Conservation (phyloP, 2,329 filamentous ascomycete genomes). For the Nigrospora oryzae region DNA sequence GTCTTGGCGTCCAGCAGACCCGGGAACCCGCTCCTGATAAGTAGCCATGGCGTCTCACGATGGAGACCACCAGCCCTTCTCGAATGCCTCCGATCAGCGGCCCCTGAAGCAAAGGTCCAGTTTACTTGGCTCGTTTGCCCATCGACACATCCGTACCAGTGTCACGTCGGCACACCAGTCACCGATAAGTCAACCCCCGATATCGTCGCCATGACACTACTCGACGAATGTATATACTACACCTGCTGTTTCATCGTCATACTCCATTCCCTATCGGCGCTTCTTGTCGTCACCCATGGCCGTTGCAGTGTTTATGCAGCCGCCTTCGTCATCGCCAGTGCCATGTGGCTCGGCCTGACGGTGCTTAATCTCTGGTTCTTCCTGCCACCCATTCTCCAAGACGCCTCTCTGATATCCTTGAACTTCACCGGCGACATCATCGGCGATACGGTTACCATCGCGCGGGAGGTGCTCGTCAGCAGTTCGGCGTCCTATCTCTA, state of each 20-base stretch:
- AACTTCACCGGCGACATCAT: not conserved
- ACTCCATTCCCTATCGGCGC: constrained; percentile 10
- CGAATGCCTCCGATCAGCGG: too few species aligned
- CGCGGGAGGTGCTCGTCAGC: not conserved
- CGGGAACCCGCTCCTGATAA: too few species aligned
- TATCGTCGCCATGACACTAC: constrained; percentile 5
- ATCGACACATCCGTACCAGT: too few species aligned
- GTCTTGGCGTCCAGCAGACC: too few species aligned
- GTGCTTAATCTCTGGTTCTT: constrained; percentile 15
- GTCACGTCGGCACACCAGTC: too few species aligned
- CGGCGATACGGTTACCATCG: not conserved
- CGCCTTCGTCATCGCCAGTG: constrained; percentile 11
- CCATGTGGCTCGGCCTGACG: constrained; percentile 11
- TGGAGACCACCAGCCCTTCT: too few species aligned
- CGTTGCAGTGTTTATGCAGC: constrained; percentile 8
- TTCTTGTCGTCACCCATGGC: constrained; percentile 8
- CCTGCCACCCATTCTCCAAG: constrained; percentile 10
- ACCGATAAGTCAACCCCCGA: too few species aligned
- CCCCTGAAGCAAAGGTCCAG: too few species aligned
- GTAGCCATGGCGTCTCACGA: too few species aligned
- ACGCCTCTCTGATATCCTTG: constrained; percentile 5
- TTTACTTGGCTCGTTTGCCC: too few species aligned
- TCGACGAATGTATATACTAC: constrained; percentile 11
- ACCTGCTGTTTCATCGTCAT: constrained; percentile 11
- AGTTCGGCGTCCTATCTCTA: constrained; percentile 8